Percentiles rank a stretch among this genome's conserved stretches.
Evolutionary conservation across 2,329 filamentous ascomycete species (phyloP).

Genomic region (Xylariaceae sp.): DNA sequence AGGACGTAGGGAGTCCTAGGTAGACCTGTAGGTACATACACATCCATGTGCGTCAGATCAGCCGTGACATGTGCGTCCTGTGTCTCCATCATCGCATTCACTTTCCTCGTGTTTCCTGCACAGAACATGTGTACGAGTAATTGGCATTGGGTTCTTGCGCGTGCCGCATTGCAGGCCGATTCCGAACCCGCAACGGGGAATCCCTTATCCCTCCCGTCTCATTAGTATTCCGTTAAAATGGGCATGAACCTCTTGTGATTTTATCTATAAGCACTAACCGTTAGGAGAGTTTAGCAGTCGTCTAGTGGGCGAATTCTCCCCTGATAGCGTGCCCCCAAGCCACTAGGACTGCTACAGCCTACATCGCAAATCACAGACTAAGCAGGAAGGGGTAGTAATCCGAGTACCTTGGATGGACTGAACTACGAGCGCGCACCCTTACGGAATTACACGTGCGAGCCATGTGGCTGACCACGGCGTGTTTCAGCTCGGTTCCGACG

Average conservation of each 20-base stretch:
- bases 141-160: not conserved
- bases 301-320: too few relatives aligned
- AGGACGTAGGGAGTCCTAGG: too few relatives aligned
- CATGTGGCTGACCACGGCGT: slow-evolving; percentile 2
- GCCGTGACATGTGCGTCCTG: not conserved
- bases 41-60: not conserved
- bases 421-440: not conserved
- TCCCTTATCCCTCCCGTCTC: not conserved
- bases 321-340: too few relatives aligned
- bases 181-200: not conserved
- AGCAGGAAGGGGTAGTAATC: too few relatives aligned
- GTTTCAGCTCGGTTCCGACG: slow-evolving; percentile 12
- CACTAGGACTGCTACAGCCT: too few relatives aligned
- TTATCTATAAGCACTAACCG: too few relatives aligned
- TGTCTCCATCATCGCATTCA: not conserved
- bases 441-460: not conserved
- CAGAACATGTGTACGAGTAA: not conserved
- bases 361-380: too few relatives aligned
- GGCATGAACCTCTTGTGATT: too few relatives aligned
- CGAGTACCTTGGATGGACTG: too few relatives aligned
- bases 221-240: too few relatives aligned
- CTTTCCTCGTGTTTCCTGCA: not conserved
- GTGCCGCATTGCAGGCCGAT: not conserved
- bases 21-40: too few relatives aligned
- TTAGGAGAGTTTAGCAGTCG: too few relatives aligned